A percentile compares a stretch with the other conserved stretches of the same genome.
These are phyloP conservation scores for Fragaria vesca DNA, from an alignment of 306 rosid genomes.

Conservation along the genomic window DNA sequence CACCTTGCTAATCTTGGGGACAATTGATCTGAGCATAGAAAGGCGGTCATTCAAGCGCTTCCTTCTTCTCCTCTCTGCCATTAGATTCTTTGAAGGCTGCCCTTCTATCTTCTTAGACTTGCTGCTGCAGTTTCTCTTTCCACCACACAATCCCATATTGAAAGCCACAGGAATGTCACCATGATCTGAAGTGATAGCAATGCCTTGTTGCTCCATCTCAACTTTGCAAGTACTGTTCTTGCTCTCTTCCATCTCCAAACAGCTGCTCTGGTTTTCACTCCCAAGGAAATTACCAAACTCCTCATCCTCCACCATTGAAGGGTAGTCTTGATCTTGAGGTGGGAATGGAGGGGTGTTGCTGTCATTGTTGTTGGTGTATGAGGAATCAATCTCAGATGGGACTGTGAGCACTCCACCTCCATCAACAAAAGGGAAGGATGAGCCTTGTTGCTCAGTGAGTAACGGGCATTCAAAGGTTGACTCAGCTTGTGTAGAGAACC, in stretches of 20 bases:
- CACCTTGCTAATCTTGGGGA: conserved; percentile 94
- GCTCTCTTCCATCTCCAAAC: conserved; percentile 44
- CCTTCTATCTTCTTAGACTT: conserved; percentile 65
- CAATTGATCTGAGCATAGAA: conserved; percentile 89
- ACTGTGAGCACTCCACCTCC: conserved; percentile 41
- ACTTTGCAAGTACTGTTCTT: conserved; percentile 47
- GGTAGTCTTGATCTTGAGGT: conserved; percentile 50
- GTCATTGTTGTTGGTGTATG: conserved; percentile 39
- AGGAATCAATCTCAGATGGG: conserved; percentile 60
- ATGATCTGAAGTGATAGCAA: conserved; percentile 21
- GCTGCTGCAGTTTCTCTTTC: conserved; percentile 36
- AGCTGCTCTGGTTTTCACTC: conserved; percentile 38
- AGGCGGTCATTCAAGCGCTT: conserved; percentile 81
- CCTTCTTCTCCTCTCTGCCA: conserved; percentile 91
- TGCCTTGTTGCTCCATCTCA: conserved; percentile 56
- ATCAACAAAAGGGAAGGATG: conserved; percentile 58
- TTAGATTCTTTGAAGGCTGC: conserved; percentile 87
- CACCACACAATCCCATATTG: conserved; percentile 60
- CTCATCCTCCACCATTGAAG: conserved; percentile 55
- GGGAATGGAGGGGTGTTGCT: conserved; percentile 44
- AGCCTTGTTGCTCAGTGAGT: conserved; percentile 29
- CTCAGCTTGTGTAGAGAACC: conserved; percentile 50
- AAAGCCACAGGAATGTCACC: conserved; percentile 38
- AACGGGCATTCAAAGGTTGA: conserved; percentile 62
- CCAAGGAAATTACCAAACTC: conserved; percentile 63